These are phyloP conservation scores for Micractinium sp. DNA, from an alignment of 139 green algal species.

Conservation along the genomic window DNA sequence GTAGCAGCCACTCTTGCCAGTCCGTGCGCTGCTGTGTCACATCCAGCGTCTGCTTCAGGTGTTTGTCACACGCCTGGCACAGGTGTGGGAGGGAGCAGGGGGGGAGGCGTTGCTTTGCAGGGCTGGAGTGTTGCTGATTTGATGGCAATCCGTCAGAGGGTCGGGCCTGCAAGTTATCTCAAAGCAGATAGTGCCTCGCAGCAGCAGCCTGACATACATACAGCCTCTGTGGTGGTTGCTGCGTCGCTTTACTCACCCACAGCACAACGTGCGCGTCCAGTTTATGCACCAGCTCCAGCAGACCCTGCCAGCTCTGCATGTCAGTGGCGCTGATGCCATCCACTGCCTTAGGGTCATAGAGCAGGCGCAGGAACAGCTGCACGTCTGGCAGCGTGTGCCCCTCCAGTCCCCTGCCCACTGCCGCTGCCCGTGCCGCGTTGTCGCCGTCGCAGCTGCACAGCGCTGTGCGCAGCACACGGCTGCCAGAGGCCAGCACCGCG, in stretches of 20 bases:
- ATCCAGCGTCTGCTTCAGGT: not conserved
- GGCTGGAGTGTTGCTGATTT: too few species aligned
- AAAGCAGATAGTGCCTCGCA: too few species aligned
- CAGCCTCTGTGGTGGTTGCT: too few species aligned
- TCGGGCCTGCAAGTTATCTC: too few species aligned
- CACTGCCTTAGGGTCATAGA: not conserved
- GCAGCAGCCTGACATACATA: too few species aligned
- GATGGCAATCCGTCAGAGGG: too few species aligned
- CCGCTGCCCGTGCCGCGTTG: too few species aligned
- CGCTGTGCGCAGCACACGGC: not conserved
- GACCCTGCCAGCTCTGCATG: not conserved
- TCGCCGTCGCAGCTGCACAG: not conserved
- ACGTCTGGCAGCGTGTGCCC: not conserved
- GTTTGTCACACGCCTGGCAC: not conserved
- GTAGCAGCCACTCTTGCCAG: not conserved
- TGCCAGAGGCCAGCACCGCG: not conserved
- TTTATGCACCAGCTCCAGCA: not conserved
- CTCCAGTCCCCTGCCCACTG: not conserved
- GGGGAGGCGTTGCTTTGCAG: not conserved
- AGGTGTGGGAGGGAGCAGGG: not conserved
- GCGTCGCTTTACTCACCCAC: not conserved
- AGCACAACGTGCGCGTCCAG: not conserved
- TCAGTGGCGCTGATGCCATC: not conserved
- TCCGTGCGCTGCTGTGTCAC: not conserved
- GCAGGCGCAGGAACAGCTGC: not conserved